phyloP scores from a whole-genome alignment of 2,329 filamentous ascomycete species.

The Exophiala viscosa region DNA sequence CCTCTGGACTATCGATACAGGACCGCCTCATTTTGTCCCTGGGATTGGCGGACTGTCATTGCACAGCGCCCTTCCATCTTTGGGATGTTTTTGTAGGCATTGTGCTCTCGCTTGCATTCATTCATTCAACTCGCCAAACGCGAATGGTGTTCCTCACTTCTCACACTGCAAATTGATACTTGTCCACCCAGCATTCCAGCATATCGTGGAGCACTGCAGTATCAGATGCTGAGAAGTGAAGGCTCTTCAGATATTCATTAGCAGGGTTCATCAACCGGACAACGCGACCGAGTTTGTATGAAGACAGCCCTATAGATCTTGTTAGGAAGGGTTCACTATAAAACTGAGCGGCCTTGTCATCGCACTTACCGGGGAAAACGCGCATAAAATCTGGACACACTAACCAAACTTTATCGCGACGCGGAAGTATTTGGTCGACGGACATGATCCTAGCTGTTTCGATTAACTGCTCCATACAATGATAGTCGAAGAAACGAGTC shows the following conservation, averaged over 20 bases:
- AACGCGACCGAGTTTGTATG: slow-evolving; percentile 4
- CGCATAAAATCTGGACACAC: slow-evolving; percentile 1
- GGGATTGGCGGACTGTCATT: no score
- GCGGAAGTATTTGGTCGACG: slow-evolving; percentile 1
- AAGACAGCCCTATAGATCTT: not conserved
- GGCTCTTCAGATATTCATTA: not conserved
- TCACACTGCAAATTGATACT: not conserved
- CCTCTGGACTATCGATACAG: no score
- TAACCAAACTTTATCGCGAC: not conserved
- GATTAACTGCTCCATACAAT: slow-evolving; percentile 8
- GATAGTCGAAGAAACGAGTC: slow-evolving; percentile 2
- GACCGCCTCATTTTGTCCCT: no score
- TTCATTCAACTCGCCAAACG: no score
- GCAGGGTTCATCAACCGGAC: slow-evolving; percentile 2
- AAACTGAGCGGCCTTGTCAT: not conserved
- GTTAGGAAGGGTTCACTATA: not conserved
- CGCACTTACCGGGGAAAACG: slow-evolving; percentile 5
- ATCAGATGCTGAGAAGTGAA: slow-evolving; percentile 4
- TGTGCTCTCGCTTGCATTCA: no score
- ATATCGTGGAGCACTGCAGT: slow-evolving; percentile 3
- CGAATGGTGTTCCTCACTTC: no score
- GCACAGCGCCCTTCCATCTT: no score
- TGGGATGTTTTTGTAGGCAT: no score
- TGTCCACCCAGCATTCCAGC: slow-evolving; percentile 1
- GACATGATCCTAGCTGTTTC: slow-evolving; percentile 3